phyloP scores from a whole-genome alignment of 192 early-diverging fungal species.

The Globomyces pollinis-pini region DNA sequence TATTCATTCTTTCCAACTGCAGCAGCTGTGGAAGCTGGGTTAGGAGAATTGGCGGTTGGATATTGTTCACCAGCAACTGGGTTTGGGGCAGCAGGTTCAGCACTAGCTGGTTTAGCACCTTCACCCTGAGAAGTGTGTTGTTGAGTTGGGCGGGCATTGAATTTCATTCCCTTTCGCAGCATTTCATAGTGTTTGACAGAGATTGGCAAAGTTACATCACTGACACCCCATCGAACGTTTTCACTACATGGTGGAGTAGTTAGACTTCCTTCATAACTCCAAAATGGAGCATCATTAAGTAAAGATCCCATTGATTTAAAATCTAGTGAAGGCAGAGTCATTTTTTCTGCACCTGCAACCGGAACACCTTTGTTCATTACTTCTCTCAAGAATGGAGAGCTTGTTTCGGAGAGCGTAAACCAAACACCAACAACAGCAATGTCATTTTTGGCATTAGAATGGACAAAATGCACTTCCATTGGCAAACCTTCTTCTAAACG shows the following conservation, averaged over 20 bases:
- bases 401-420: conserved; percentile 25
- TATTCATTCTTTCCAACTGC: too few species aligned
- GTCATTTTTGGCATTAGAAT: conserved; percentile 20
- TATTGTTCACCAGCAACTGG: too few species aligned
- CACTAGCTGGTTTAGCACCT: too few species aligned
- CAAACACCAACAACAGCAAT: conserved; percentile 43
- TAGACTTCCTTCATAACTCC: conserved; percentile 44
- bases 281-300: conserved; percentile 2
- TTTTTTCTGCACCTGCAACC: neutral
- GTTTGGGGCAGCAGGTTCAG: too few species aligned
- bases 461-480: conserved; percentile 48
- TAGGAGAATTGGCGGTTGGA: too few species aligned
- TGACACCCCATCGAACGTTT: conserved; percentile 46
- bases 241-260: conserved; percentile 62
- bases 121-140: too few species aligned
- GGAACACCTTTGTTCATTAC: neutral
- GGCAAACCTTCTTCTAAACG: conserved; percentile 14
- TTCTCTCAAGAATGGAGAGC: conserved; percentile 20
- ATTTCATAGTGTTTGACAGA: neutral
- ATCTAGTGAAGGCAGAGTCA: conserved; percentile 5
- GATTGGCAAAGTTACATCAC: conserved; percentile 20
- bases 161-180: neutral
- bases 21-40: too few species aligned
- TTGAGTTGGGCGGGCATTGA: neutral
- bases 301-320: conserved; percentile 2